Conservation (phyloP, 805 yeast species). For the Zygotorulaspora florentina region DNA sequence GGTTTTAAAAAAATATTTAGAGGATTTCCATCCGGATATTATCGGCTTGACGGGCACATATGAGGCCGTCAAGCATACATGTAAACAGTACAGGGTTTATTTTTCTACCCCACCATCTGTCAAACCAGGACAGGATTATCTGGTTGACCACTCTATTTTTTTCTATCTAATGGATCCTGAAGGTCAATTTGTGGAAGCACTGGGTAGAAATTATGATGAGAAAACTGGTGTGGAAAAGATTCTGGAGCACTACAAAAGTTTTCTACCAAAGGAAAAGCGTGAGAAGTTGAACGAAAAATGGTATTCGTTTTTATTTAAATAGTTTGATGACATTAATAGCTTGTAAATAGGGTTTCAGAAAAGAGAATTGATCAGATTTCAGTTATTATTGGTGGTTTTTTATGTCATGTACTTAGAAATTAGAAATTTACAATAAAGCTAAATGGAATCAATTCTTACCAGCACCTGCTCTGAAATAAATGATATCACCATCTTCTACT, state of each 20-base stretch:
- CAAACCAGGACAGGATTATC: constrained; percentile 92
- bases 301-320: constrained; percentile 40
- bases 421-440: constrained; percentile 1
- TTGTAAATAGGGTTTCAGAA: constrained; percentile 15
- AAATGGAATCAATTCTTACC: constrained; percentile 58
- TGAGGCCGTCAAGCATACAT: constrained; percentile 74
- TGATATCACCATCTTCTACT: constrained; percentile 91
- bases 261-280: constrained; percentile 67
- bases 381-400: not conserved
- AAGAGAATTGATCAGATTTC: too few species aligned
- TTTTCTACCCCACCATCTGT: constrained; percentile 95
- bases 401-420: constrained; percentile 5
- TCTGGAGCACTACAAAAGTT: constrained; percentile 67
- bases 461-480: constrained; percentile 91
- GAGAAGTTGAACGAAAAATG: constrained; percentile 58
- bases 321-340: not conserved
- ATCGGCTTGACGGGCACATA: constrained; percentile 90
- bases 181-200: constrained; percentile 89
- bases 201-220: constrained; percentile 87
- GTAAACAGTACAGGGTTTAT: constrained; percentile 90
- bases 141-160: constrained; percentile 96
- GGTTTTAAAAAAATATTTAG: constrained; percentile 72
- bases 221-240: constrained; percentile 74
- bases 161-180: constrained; percentile 98
- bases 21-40: constrained; percentile 85